phyloP scores from a whole-genome alignment of 2,329 filamentous ascomycete genomes.

The Talaromyces sp. region DNA sequence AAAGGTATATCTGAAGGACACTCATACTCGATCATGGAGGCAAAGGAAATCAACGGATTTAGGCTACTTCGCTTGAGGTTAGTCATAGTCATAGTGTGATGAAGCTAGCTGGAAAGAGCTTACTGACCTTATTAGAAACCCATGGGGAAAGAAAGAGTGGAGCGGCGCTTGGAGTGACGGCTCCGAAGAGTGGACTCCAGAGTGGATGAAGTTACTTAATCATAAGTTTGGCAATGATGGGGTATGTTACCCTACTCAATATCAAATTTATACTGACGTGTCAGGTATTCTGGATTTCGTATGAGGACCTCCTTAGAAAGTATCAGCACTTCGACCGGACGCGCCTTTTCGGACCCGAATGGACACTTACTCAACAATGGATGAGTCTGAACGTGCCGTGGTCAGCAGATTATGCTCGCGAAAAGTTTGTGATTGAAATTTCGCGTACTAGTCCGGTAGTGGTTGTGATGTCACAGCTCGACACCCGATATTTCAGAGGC shows the following conservation, averaged over 20 bases:
- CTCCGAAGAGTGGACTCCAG: conserved; percentile 77
- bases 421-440: conserved; percentile 56
- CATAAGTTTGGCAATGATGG: conserved; percentile 77
- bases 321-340: conserved; percentile 61
- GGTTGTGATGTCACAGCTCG: conserved; percentile 57
- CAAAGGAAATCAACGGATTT: conserved; percentile 58
- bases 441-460: conserved; percentile 53
- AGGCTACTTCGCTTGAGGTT: conserved; percentile 62
- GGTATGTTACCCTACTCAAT: conserved; percentile 29
- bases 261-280: background rate
- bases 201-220: conserved; percentile 69
- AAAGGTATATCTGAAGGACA: conserved; percentile 49
- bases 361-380: conserved; percentile 61
- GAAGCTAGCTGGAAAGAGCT: background rate
- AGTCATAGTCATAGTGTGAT: conserved; percentile 3
- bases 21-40: conserved; percentile 59
- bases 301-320: conserved; percentile 56
- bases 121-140: conserved; percentile 55
- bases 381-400: conserved; percentile 58
- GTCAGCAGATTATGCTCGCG: conserved; percentile 60
- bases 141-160: conserved; percentile 80
- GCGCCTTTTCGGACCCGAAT: conserved; percentile 58
- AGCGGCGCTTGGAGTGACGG: conserved; percentile 78
- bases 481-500: conserved; percentile 59
- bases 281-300: conserved; percentile 58